These are phyloP conservation scores for Fusarium citri DNA, from an alignment of 2,329 filamentous ascomycete genomes.

Conservation along the genomic window DNA sequence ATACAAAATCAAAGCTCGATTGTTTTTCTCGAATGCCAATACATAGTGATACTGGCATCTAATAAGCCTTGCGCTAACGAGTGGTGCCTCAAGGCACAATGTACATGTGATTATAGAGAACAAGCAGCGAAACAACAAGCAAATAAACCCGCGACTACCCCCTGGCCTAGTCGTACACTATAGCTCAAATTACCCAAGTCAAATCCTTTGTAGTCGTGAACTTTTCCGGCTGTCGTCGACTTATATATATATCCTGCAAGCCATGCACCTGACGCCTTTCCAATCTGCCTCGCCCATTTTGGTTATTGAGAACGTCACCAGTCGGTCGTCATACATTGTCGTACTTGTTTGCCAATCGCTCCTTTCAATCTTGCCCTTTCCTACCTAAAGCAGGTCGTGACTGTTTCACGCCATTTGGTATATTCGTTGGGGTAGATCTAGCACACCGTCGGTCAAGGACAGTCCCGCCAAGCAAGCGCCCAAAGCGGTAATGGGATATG, in stretches of 20 bases:
- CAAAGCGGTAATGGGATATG: slow-evolving; percentile 42
- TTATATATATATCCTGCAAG: slow-evolving; percentile 34
- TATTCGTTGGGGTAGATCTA: slow-evolving; percentile 48
- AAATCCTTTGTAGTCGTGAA: slow-evolving; percentile 28
- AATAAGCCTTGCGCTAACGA: slow-evolving; percentile 1
- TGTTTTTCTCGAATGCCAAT: slow-evolving; percentile 17
- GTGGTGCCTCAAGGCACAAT: slow-evolving; percentile 12
- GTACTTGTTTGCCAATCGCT: slow-evolving; percentile 24
- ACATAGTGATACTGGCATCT: background rate
- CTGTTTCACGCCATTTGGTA: slow-evolving; percentile 32
- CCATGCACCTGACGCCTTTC: slow-evolving; percentile 33
- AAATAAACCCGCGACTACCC: slow-evolving; percentile 19
- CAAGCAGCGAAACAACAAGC: slow-evolving; percentile 28
- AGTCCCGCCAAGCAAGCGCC: slow-evolving; percentile 47
- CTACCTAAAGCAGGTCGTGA: slow-evolving; percentile 24
- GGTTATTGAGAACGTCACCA: slow-evolving; percentile 36
- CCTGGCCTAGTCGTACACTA: slow-evolving; percentile 45
- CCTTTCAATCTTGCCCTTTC: slow-evolving; percentile 33
- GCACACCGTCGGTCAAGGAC: slow-evolving; percentile 52
- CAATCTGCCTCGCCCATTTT: slow-evolving; percentile 34
- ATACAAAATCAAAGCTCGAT: slow-evolving; percentile 37
- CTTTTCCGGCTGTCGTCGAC: slow-evolving; percentile 26
- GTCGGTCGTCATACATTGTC: slow-evolving; percentile 41
- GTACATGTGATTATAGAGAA: slow-evolving; percentile 25
- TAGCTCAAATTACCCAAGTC: slow-evolving; percentile 45